Conservation (phyloP, 2,329 filamentous ascomycete genomes). For the Emmonsiellopsis sp. region DNA sequence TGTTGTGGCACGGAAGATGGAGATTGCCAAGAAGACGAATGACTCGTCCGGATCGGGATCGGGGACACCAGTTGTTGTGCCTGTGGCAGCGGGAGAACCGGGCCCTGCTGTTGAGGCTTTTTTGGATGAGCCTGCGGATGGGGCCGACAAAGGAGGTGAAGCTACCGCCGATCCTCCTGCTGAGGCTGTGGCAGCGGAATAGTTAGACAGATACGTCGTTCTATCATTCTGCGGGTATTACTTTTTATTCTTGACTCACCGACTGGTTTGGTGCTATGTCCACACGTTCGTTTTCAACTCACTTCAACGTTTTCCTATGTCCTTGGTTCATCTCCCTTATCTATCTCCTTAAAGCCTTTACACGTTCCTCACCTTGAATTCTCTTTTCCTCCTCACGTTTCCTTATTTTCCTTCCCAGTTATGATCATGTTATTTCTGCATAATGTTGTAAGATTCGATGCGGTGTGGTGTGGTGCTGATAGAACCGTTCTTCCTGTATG, state of each 20-base stretch:
- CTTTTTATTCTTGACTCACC: no score
- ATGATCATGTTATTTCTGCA: not conserved
- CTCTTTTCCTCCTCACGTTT: not conserved
- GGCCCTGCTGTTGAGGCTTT: not conserved
- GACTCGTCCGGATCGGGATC: slow-evolving; percentile 4
- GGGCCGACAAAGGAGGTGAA: not conserved
- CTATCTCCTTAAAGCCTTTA: not conserved
- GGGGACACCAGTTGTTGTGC: not conserved
- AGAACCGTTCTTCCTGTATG: no score
- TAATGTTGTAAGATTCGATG: no score
- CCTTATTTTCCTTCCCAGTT: not conserved
- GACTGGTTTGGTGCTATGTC: no score
- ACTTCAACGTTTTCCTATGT: not conserved
- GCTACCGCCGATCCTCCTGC: not conserved
- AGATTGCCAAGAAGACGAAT: slow-evolving; percentile 25
- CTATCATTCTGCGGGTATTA: no score
- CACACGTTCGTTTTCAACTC: not conserved
- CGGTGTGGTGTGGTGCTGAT: no score
- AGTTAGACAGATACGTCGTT: not conserved
- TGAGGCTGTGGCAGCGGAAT: not conserved
- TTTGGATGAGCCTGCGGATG: not conserved
- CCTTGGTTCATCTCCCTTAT: not conserved
- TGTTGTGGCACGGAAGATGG: slow-evolving; percentile 30
- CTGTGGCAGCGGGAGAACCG: not conserved
- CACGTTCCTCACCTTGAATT: no score